Evolutionary conservation across 495 filamentous ascomycete genomes (phyloP), one percentile per base, ranked within the genome.

Genomic region (Podospora pseudoanserina): DNA sequence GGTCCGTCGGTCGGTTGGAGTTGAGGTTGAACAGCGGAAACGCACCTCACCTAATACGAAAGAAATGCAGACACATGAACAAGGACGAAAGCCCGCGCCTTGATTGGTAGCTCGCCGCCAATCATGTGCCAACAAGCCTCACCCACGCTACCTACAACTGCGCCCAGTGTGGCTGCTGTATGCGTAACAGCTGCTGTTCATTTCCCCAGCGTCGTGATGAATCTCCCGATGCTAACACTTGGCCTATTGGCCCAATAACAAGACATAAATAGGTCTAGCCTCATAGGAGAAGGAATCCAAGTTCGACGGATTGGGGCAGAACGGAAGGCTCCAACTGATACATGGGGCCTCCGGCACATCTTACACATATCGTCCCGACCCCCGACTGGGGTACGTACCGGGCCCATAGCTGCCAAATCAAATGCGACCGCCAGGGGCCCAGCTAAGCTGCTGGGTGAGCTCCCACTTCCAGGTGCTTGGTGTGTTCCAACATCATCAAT

Each of bases 401-500:
- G 39, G 6, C 13, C 39, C 39, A 49, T 49, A 49, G 7, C 39
- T 49, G 39, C 13, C 39, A 49, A 49, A 49, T 49, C 39, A 49
- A 11, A 49, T 11, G 39, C 15, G 39, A 49, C 39, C 39, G 39
- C 39, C 39, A 49, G 15, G 39, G 13, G 15, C 39, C 39, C 39
- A 49, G 39, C 39, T 49, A 49, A 49, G 39, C 39, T 49, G 39
- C 39, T 49, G 55, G 20, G 55, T 49, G 55, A 58, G 55, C 55
- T 58, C 60, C 60, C 60, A 62, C 23, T 61, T 34, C 23, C 30
- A 62, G 60, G 7, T 28, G 60, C 26, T 34, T 19, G 60, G 39
- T 27, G 44, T 64, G n/a, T 64, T 49, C 62, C 53, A 56, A 56
- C 63, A 65, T 54, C 39, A 65, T 65, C 34, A 13, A 65, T 65